Evolutionary conservation across 306 rosid genomes (phyloP).

Genomic region (Quercus wislizeni): DNA sequence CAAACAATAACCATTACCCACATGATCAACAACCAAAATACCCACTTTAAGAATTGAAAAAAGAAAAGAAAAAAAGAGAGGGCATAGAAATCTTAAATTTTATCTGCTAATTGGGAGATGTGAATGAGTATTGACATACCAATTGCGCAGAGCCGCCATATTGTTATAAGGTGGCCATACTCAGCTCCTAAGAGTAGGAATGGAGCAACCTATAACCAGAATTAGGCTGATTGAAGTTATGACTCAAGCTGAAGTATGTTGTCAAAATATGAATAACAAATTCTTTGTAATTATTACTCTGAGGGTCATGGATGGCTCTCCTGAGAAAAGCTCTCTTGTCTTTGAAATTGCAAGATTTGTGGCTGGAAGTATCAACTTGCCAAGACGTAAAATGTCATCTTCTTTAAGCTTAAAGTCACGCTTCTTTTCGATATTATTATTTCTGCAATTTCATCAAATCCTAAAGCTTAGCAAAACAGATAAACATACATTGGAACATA

Average conservation of each 20-base stretch:
- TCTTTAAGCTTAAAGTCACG: slow-evolving; percentile 55
- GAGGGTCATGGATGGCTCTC: slow-evolving; percentile 84
- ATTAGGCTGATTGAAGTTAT: slow-evolving; percentile 4
- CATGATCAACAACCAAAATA: neutral
- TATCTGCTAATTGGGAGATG: neutral
- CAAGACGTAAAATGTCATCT: slow-evolving; percentile 62
- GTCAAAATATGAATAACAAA: slow-evolving; percentile 1
- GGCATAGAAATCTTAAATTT: too few species aligned
- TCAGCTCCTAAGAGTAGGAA: slow-evolving; percentile 81
- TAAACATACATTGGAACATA: neutral
- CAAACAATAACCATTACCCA: neutral
- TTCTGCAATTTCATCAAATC: slow-evolving; percentile 37
- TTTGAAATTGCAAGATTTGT: slow-evolving; percentile 60
- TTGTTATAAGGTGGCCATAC: slow-evolving; percentile 75
- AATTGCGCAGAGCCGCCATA: slow-evolving; percentile 70
- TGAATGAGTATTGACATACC: slow-evolving; percentile 39
- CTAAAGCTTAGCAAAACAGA: neutral
- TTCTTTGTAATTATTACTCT: slow-evolving; percentile 46
- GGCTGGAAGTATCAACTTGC: slow-evolving; percentile 61
- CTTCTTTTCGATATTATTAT: slow-evolving; percentile 38
- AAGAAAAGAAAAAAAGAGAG: neutral
- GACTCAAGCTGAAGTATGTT: slow-evolving; percentile 1
- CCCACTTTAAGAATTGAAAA: too few species aligned
- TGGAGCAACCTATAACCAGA: slow-evolving; percentile 60
- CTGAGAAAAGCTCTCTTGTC: slow-evolving; percentile 63